Base-by-base conservation (phyloP, 768 basidiomycete species). In the Amanita phalloides region DNA sequence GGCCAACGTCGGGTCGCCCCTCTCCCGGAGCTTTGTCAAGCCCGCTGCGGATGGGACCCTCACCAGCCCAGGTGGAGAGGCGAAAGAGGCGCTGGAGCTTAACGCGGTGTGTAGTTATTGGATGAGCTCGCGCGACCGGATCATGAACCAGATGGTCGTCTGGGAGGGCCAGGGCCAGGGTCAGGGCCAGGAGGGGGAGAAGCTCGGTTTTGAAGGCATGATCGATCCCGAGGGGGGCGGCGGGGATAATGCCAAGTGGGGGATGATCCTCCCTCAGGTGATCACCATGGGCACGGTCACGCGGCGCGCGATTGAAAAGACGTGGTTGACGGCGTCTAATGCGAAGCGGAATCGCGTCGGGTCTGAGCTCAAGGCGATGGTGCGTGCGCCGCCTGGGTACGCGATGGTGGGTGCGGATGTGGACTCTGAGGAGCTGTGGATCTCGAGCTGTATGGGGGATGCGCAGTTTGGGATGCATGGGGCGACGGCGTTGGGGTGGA, bases 271-370 rank as follows among this genome's bases (percentile, higher is more conserved):
- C 5, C 96, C 95, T 1, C 93, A 96, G 65, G 87, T 98, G 45
- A 87, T 97, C 59, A 88, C 93, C 6, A 99, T 99, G 96, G 96
- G 96, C 11, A 97, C 96, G 0, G 91, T 98, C 49, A 99, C 95
- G 13, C 91, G 94, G 7, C 84, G 94, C 30, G 93, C 96, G 6
- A 95, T 98, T 56, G 96, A 98, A 69, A 90, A 86, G 67, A 98
- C 95, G 2, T 98, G 96, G 96, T 70, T 99, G 46, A 98, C 96
- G 0, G 96, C 96, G 0, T 93, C 92, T 57, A 99, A 99, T 60
- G 94, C 96, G 2, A 99, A 98, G 75, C 84, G 83, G 69, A 95
- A 96, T 58, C 85, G 96, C 17, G 89, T 98, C n/a, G 95, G 95
- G 1, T 96, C 93, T 0, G 96, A 99, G 67, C 78, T 98, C 55